Evolutionary conservation across 768 basidiomycete genomes (phyloP).

Genomic region (Mycena metata): DNA sequence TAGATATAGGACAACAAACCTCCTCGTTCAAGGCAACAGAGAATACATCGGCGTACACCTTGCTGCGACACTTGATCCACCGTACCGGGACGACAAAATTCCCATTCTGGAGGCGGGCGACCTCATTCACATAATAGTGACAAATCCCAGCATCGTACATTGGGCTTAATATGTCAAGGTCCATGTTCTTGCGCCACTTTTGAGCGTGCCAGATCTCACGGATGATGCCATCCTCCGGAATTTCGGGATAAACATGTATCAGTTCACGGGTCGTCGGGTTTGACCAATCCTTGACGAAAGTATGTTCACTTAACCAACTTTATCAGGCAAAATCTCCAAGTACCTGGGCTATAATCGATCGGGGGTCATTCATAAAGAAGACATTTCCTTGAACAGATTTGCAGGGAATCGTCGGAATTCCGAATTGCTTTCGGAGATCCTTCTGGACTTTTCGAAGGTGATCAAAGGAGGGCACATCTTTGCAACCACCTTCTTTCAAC

Average conservation of each 20-base stretch:
- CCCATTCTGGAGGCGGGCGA: background rate
- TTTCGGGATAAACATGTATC: conserved; percentile 16
- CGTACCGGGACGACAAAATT: background rate
- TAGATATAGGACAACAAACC: background rate
- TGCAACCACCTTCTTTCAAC: conserved; percentile 17
- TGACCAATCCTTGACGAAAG: background rate
- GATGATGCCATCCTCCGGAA: conserved; percentile 7
- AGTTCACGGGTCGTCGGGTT: background rate
- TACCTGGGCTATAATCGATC: conserved; percentile 6
- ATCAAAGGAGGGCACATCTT: conserved; percentile 27
- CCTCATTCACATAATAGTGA: conserved; percentile 7
- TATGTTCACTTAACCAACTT: background rate
- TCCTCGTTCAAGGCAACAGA: background rate
- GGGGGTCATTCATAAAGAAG: conserved; percentile 12
- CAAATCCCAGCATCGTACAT: background rate
- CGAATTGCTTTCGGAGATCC: background rate
- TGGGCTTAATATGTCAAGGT: conserved; percentile 2
- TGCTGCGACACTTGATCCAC: conserved; percentile 1
- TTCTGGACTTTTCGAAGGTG: conserved; percentile 10
- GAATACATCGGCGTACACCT: background rate
- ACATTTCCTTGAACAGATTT: conserved; percentile 11
- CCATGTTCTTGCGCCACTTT: conserved; percentile 13
- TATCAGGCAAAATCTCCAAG: no score
- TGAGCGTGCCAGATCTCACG: conserved; percentile 14
- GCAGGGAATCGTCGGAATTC: conserved; percentile 9